Percentiles rank a stretch among this genome's conserved stretches.
These are phyloP conservation scores for Penicillium thymicola DNA, from an alignment of 2,329 filamentous ascomycete species.

Conservation along the genomic window DNA sequence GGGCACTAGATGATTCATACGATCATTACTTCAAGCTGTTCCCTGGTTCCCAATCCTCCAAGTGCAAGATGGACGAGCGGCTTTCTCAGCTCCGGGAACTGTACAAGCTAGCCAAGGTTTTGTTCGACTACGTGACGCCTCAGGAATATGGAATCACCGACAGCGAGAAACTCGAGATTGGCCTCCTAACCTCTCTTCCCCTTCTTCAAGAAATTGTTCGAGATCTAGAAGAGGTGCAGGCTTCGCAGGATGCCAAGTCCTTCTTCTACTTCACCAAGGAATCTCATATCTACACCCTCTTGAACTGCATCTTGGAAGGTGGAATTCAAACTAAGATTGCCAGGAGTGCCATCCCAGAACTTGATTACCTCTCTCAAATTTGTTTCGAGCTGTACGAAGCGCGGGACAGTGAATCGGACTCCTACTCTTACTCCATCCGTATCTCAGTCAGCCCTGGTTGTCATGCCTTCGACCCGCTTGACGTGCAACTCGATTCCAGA, in stretches of 20 bases:
- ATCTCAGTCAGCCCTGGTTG: constrained; percentile 95
- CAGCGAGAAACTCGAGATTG: constrained; percentile 97
- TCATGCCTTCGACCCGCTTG: constrained; percentile 92
- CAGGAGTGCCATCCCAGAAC: constrained; percentile 89
- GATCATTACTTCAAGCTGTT: constrained; percentile 86
- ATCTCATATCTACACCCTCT: constrained; percentile 94
- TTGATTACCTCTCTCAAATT: constrained; percentile 96
- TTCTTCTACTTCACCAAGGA: constrained; percentile 99
- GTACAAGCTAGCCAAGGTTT: constrained; percentile 87
- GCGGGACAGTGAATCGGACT: constrained; percentile 71
- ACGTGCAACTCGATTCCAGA: constrained; percentile 92
- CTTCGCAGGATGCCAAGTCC: constrained; percentile 86
- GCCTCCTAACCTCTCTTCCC: constrained; percentile 86
- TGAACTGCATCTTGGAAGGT: constrained; percentile 97
- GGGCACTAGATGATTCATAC: constrained; percentile 54
- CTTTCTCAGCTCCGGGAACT: constrained; percentile 88
- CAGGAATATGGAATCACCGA: constrained; percentile 98
- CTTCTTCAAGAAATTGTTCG: constrained; percentile 95
- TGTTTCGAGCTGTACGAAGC: constrained; percentile 98
- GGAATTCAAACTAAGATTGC: constrained; percentile 97
- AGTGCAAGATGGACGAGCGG: constrained; percentile 76
- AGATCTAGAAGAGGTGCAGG: constrained; percentile 95
- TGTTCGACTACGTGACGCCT: constrained; percentile 97
- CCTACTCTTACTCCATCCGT: constrained; percentile 91
- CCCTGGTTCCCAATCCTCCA: constrained; percentile 69